Conservation (phyloP, 352 stramenopile genomes). For the Phytophthora tentaculata region DNA sequence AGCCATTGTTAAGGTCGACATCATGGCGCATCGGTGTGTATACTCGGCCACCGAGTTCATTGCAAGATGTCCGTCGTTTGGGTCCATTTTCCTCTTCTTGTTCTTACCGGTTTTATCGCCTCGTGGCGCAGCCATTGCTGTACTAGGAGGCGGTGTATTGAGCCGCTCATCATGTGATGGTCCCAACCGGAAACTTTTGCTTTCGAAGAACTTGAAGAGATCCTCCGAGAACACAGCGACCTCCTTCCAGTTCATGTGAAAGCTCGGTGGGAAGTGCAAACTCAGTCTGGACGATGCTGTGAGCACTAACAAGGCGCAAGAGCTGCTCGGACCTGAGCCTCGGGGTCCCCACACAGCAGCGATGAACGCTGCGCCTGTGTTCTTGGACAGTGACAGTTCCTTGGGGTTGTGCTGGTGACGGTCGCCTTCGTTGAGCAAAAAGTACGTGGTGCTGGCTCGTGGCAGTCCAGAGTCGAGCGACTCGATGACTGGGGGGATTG, state of each 20-base stretch:
- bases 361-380: slow-evolving; percentile 62
- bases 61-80: slow-evolving; percentile 1
- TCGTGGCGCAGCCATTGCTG: slow-evolving; percentile 25
- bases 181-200: slow-evolving; percentile 41
- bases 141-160: slow-evolving; percentile 28
- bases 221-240: slow-evolving; percentile 74
- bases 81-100: slow-evolving; percentile 30
- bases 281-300: slow-evolving; percentile 63
- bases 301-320: slow-evolving; percentile 72
- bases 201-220: slow-evolving; percentile 67
- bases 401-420: slow-evolving; percentile 84
- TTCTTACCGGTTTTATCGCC: slow-evolving; percentile 33
- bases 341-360: slow-evolving; percentile 73
- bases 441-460: slow-evolving; percentile 54
- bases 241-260: slow-evolving; percentile 82
- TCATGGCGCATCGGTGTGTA: slow-evolving; percentile 56
- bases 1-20: slow-evolving; percentile 68
- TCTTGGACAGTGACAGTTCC: slow-evolving; percentile 84
- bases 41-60: slow-evolving; percentile 66
- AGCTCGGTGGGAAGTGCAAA: slow-evolving; percentile 80
- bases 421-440: slow-evolving; percentile 69
- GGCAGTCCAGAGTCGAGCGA: slow-evolving; percentile 37
- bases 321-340: slow-evolving; percentile 72
- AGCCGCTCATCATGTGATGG: slow-evolving; percentile 22
- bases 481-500: slow-evolving; percentile 55